Conservation (phyloP, 306 rosid species). For the Coriaria nepalensis region DNA sequence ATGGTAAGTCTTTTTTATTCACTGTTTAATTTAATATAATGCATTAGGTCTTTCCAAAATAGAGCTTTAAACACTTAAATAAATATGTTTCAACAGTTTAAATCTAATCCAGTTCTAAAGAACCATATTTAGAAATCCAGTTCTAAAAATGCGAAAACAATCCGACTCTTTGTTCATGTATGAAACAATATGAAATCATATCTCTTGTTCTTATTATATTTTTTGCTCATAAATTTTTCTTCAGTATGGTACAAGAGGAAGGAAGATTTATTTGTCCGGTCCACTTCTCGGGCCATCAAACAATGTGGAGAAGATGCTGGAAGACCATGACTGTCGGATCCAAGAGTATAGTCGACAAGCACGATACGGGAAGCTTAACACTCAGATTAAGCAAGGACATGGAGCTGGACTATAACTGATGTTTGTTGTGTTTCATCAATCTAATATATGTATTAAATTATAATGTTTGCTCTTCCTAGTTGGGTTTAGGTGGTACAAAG, state of each 20-base stretch:
- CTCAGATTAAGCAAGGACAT: slow-evolving; percentile 1
- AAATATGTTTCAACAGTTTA: too few species aligned
- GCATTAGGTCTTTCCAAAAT: too few species aligned
- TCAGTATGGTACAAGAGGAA: slow-evolving; percentile 27
- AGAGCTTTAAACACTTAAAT: background rate
- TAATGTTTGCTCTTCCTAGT: too few species aligned
- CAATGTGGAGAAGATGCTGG: slow-evolving; percentile 62
- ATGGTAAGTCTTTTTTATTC: slow-evolving; percentile 32
- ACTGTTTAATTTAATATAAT: background rate
- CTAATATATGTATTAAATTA: too few species aligned
- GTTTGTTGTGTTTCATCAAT: too few species aligned
- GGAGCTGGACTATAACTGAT: background rate
- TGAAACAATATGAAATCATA: too few species aligned
- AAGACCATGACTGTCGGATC: slow-evolving; percentile 60
- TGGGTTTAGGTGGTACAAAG: too few species aligned
- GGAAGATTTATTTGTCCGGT: slow-evolving; percentile 65
- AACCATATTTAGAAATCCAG: too few species aligned
- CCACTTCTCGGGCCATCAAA: slow-evolving; percentile 58
- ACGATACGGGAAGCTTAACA: slow-evolving; percentile 19
- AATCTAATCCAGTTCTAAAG: too few species aligned
- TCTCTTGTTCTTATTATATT: slow-evolving; percentile 2
- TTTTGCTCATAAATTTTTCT: slow-evolving; percentile 14
- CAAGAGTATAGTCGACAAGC: slow-evolving; percentile 64
- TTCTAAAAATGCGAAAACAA: too few species aligned
- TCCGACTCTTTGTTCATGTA: too few species aligned